A percentile compares a stretch with the other conserved stretches of the same genome.
phyloP scores from a whole-genome alignment of 2,329 filamentous ascomycete genomes.

The Amphichorda felina region DNA sequence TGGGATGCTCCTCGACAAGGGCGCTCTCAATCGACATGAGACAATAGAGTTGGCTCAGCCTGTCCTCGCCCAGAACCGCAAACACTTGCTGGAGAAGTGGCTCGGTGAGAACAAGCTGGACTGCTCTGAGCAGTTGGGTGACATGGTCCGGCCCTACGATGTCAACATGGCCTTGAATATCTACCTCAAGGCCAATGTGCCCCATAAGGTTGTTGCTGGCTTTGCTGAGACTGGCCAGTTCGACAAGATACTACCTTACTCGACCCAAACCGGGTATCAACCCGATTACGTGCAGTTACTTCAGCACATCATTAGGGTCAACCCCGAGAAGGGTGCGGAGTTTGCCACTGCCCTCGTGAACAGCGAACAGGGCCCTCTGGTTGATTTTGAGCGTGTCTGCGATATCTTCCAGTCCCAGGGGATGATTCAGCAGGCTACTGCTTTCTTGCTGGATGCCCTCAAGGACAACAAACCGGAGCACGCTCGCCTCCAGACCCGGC shows the following conservation, averaged over 20 bases:
- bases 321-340: constrained; percentile 87
- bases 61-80: constrained; percentile 85
- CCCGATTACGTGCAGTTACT: constrained; percentile 92
- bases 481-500: constrained; percentile 80
- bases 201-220: constrained; percentile 88
- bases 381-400: constrained; percentile 89
- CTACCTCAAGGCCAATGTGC: constrained; percentile 81
- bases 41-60: constrained; percentile 88
- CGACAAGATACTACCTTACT: constrained; percentile 90
- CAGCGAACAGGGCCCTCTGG: constrained; percentile 72
- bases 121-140: constrained; percentile 91
- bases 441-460: constrained; percentile 92
- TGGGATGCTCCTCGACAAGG: constrained; percentile 93
- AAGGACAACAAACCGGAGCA: constrained; percentile 94
- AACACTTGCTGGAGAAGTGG: constrained; percentile 97
- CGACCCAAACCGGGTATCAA: constrained; percentile 72
- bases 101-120: constrained; percentile 91
- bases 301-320: constrained; percentile 83
- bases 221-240: constrained; percentile 95
- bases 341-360: constrained; percentile 90
- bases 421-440: constrained; percentile 94
- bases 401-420: constrained; percentile 98
- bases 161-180: constrained; percentile 77
- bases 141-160: constrained; percentile 84
- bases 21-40: constrained; percentile 82